These are phyloP conservation scores for Orbilia ellipsospora DNA, from an alignment of 2,329 filamentous ascomycete species.

Conservation along the genomic window DNA sequence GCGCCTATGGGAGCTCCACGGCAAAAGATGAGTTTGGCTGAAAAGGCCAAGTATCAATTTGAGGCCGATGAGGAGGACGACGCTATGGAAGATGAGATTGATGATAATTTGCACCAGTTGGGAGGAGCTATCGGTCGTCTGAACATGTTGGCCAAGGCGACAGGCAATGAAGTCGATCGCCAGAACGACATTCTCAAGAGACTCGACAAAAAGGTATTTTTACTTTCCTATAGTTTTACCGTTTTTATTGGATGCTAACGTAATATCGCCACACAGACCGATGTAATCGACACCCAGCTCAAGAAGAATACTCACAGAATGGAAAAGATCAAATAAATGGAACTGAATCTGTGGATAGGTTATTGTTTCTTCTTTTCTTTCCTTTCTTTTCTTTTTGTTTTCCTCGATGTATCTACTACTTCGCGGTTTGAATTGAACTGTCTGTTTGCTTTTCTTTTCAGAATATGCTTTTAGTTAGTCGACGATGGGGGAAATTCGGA, in stretches of 20 bases:
- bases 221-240: not conserved
- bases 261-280: not conserved
- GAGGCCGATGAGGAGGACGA: conserved; percentile 79
- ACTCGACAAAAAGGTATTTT: conserved; percentile 78
- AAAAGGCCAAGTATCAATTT: conserved; percentile 79
- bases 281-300: not conserved
- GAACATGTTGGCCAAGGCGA: conserved; percentile 78
- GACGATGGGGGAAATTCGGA: too few species aligned
- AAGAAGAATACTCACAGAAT: conserved; percentile 1
- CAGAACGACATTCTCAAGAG: conserved; percentile 82
- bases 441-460: too few species aligned
- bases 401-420: too few species aligned
- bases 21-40: conserved; percentile 67
- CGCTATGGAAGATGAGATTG: conserved; percentile 77
- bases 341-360: not conserved
- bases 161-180: conserved; percentile 77
- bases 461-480: too few species aligned
- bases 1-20: conserved; percentile 10
- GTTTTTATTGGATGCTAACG: not conserved
- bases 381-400: not conserved
- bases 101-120: conserved; percentile 72
- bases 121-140: conserved; percentile 74
- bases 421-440: too few species aligned
- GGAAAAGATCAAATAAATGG: conserved; percentile 3
- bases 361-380: not conserved